These are phyloP conservation scores for Gracilaria domingensis DNA, from an alignment of 23 red algal genomes.

Conservation along the genomic window DNA sequence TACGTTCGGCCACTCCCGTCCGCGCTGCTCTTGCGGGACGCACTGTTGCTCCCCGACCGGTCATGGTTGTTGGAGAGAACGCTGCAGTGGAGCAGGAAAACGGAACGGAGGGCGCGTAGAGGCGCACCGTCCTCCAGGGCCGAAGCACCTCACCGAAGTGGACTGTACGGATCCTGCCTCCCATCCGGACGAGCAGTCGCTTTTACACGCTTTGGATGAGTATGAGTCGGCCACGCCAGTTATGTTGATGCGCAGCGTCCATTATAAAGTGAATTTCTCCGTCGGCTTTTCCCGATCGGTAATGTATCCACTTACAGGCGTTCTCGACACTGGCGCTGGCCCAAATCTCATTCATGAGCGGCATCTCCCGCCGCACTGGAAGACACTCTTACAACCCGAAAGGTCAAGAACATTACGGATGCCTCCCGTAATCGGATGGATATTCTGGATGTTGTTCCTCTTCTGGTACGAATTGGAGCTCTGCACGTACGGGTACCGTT, in stretches of 20 bases:
- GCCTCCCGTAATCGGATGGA: background rate
- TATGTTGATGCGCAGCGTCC: background rate
- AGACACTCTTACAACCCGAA: background rate
- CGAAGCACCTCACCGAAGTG: background rate
- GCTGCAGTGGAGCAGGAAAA: background rate
- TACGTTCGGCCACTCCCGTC: background rate
- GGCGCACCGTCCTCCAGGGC: background rate
- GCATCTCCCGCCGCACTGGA: background rate
- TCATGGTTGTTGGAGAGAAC: background rate
- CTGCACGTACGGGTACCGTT: conserved; percentile 9
- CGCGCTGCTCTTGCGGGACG: background rate
- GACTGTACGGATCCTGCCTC: background rate
- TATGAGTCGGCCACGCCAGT: background rate
- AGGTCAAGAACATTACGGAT: background rate
- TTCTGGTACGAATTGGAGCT: conserved; percentile 5
- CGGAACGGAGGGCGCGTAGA: background rate
- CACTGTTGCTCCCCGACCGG: background rate
- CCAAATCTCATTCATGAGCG: conserved; percentile 2
- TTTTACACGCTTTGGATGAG: background rate
- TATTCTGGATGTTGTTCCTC: background rate
- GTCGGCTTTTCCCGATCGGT: conserved; percentile 12
- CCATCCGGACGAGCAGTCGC: background rate
- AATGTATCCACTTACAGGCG: conserved; percentile 15
- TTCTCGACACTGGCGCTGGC: conserved; percentile 46
- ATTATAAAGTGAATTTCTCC: conserved; percentile 33